phyloP scores from a whole-genome alignment of 768 basidiomycete species.

The Agrocybe praecox region DNA sequence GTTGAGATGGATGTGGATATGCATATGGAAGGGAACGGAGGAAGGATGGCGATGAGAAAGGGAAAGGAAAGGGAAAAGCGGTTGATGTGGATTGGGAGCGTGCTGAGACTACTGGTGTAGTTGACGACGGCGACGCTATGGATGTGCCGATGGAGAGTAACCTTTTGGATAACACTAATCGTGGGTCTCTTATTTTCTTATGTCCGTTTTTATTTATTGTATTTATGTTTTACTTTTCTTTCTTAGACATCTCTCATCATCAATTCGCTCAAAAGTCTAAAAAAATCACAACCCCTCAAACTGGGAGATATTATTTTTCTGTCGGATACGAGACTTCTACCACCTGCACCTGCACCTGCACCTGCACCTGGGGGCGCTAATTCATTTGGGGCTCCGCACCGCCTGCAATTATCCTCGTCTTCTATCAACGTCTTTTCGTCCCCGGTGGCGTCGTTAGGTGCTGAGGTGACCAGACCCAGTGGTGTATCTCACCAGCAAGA shows the following conservation, averaged over 20 bases:
- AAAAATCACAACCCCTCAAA: constrained; percentile 8
- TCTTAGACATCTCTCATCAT: too few species aligned
- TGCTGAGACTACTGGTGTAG: constrained; percentile 3
- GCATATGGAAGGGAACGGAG: constrained; percentile 16
- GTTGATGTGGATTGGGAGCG: constrained; percentile 16
- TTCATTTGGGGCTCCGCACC: constrained; percentile 34
- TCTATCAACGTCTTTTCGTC: constrained; percentile 2
- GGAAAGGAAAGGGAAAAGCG: too few species aligned
- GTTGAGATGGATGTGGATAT: constrained; percentile 13
- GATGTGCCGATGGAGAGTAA: constrained; percentile 21
- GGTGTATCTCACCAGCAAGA: not conserved
- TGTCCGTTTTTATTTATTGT: not conserved
- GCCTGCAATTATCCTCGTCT: constrained; percentile 9
- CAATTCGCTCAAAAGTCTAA: constrained; percentile 1
- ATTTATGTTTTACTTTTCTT: too few species aligned
- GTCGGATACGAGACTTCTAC: too few species aligned
- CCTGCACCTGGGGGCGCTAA: constrained; percentile 14
- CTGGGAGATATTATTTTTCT: constrained; percentile 19
- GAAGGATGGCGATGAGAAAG: constrained; percentile 27
- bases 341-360: too few species aligned
- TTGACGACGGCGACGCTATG: constrained; percentile 12
- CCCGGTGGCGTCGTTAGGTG: not conserved
- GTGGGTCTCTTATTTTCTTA: constrained; percentile 23
- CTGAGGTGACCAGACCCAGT: not conserved
- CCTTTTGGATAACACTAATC: constrained; percentile 51